Evolutionary conservation across 2,329 filamentous ascomycete genomes (phyloP), one percentile per base, ranked within the genome.

Genomic region (Moelleriella libera): DNA sequence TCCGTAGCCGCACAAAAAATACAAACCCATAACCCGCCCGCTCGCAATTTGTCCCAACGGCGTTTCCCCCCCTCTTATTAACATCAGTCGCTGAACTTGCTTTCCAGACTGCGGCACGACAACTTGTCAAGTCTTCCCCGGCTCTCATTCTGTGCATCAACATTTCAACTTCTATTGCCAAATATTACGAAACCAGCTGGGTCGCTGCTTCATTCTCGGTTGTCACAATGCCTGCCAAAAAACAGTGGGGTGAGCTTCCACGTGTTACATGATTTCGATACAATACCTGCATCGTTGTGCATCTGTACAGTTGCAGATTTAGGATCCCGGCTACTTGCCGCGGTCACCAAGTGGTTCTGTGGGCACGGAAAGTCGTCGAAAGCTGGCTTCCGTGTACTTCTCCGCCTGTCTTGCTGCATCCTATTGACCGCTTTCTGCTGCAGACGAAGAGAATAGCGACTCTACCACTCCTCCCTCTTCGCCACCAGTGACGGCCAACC

Each of bases 151-250:
- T 37, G 1, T 8, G 8, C 8, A 37, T 8, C 34, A 37, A 9
- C 34, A 12, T 3, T 9, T 37, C 34, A 37, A 2, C 34, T 8
- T 8, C 8, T 37, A 37, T 37, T 12, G 12, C 12, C 34, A 12
- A 12, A 37, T 8, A 37, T 3, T 12, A 37, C 12, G 8, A 37
- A 37, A 9, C 34, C 8, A 12, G 34, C 8, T 5, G 34, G 8
- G 3, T 37, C 3, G 12, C 8, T 8, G 8, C 8, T 9, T 9
- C 34, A 9, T 12, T 37, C 4, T 12, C 40, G 40, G 40, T n/a
- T 55, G 58, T 63, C 59, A 68, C 60, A 60, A 69, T 69, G 67
- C 63, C 67, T 61, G 60, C 65, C 49, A 63, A 60, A 55, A 65
- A 68, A 54, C 55, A 62, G 59, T 69, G 66, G 66, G 66, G 66